Percentiles rank a stretch among this genome's conserved stretches.
phyloP scores from a whole-genome alignment of 352 stramenopile species.

The Phytophthora idaei region DNA sequence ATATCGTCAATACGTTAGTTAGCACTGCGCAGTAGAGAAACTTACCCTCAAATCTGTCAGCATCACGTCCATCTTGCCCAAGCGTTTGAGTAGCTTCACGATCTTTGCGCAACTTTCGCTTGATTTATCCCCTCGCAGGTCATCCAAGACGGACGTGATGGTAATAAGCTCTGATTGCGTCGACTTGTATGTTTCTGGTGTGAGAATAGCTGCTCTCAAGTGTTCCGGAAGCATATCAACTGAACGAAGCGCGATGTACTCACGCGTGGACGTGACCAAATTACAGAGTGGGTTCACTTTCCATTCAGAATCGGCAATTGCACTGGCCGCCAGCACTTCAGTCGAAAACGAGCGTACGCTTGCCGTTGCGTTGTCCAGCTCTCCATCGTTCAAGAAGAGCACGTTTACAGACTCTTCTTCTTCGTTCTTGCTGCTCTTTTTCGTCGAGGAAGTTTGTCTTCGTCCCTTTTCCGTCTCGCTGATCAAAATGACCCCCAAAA shows the following conservation, averaged over 20 bases:
- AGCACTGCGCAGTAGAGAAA: background rate
- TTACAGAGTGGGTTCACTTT: constrained; percentile 79
- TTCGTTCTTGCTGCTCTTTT: constrained; percentile 51
- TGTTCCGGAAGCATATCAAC: constrained; percentile 87
- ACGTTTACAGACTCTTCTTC: constrained; percentile 76
- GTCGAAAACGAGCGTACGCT: constrained; percentile 67
- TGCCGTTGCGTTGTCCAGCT: constrained; percentile 71
- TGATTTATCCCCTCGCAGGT: constrained; percentile 41
- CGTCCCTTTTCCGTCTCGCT: constrained; percentile 75
- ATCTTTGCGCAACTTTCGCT: constrained; percentile 47
- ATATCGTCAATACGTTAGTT: background rate
- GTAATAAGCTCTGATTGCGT: constrained; percentile 75
- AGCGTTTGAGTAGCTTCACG: constrained; percentile 63
- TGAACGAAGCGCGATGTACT: constrained; percentile 84
- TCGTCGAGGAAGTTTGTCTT: constrained; percentile 44
- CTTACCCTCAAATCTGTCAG: constrained; percentile 81
- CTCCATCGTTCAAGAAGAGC: constrained; percentile 81
- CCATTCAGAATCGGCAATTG: constrained; percentile 79
- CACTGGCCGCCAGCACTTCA: constrained; percentile 65
- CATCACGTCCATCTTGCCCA: constrained; percentile 76
- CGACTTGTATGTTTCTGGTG: constrained; percentile 79
- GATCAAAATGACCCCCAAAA: constrained; percentile 78
- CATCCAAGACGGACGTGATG: constrained; percentile 69
- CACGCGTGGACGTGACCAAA: constrained; percentile 76
- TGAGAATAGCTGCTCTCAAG: constrained; percentile 78